phyloP scores from a whole-genome alignment of 83 land plant genomes.

The Thuja plicata region DNA sequence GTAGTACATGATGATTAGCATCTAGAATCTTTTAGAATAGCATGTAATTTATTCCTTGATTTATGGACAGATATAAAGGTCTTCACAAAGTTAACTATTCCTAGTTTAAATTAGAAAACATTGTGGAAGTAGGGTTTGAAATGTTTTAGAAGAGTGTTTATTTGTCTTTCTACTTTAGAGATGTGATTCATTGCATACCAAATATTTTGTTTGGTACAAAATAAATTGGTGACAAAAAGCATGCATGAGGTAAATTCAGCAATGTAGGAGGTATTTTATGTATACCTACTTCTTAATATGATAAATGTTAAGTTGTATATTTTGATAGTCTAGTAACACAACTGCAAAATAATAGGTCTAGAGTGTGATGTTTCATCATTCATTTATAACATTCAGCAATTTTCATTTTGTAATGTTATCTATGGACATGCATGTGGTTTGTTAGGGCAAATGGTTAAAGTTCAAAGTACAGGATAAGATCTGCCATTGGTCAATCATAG shows the following conservation, averaged over 20 bases:
- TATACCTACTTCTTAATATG: not conserved
- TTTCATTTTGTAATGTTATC: not conserved
- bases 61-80: not conserved
- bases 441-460: not conserved
- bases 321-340: not conserved
- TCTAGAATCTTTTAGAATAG: not conserved
- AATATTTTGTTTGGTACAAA: not conserved
- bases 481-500: not conserved
- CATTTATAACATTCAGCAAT: not conserved
- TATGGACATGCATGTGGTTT: not conserved
- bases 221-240: not conserved
- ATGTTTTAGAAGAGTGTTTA: not conserved
- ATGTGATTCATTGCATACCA: not conserved
- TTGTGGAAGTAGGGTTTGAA: not conserved
- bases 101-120: no score
- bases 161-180: not conserved
- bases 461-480: not conserved
- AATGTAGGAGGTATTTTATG: not conserved
- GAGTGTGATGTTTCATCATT: not conserved
- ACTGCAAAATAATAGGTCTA: not conserved
- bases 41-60: not conserved
- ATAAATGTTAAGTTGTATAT: not conserved
- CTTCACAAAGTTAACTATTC: not conserved
- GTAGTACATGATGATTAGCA: not conserved
- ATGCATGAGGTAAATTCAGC: not conserved